Conservation (phyloP, 2,329 filamentous ascomycete species). For the Penicillium expansum region DNA sequence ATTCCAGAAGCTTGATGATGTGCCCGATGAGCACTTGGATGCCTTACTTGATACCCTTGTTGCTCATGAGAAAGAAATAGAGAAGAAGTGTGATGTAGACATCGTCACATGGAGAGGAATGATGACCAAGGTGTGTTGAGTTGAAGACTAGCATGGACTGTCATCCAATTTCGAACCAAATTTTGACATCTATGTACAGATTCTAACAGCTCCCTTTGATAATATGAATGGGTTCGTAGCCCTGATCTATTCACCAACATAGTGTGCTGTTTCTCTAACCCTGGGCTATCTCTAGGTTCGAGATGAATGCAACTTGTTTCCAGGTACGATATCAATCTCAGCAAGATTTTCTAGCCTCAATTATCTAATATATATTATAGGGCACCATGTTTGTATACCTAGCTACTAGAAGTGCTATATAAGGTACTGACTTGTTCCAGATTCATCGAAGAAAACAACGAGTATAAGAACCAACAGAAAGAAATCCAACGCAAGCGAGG, state of each 20-base stretch:
- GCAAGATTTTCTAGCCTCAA: not conserved
- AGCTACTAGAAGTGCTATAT: not conserved
- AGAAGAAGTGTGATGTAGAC: constrained; percentile 68
- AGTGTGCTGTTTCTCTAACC: constrained; percentile 4
- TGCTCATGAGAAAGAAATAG: constrained; percentile 66
- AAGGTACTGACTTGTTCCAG: constrained; percentile 46
- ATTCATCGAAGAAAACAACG: constrained; percentile 90
- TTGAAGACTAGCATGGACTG: not conserved
- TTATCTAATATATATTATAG: constrained; percentile 36
- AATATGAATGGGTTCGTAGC: constrained; percentile 67
- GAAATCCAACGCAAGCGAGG: constrained; percentile 54
- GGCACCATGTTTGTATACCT: constrained; percentile 52
- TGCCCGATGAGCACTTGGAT: constrained; percentile 81
- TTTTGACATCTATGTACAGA: constrained; percentile 50
- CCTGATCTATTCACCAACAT: not conserved
- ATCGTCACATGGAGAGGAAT: constrained; percentile 94
- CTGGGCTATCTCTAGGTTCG: constrained; percentile 60
- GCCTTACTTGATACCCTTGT: constrained; percentile 74
- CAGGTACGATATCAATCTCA: constrained; percentile 58
- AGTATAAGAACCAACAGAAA: constrained; percentile 64
- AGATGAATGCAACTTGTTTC: constrained; percentile 92
- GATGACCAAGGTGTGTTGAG: constrained; percentile 80
- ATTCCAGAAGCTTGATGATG: constrained; percentile 80
- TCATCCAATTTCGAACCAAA: not conserved
- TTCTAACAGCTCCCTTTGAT: constrained; percentile 81